Base-by-base conservation (phyloP, 2,329 filamentous ascomycete genomes). In the Ophiocordyceps camponoti-floridani region DNA sequence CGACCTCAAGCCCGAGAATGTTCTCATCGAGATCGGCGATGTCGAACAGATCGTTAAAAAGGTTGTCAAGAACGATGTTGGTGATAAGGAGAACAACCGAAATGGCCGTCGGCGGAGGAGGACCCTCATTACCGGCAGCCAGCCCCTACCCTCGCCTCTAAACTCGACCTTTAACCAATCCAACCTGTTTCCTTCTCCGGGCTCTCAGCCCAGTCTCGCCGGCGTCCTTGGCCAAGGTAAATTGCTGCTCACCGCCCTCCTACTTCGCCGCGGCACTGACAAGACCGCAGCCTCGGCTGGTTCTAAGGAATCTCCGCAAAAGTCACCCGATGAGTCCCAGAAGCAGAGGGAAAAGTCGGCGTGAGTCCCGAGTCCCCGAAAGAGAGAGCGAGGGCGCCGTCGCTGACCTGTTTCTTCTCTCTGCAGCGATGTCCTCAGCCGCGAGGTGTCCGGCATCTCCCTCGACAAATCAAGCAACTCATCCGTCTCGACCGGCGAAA, bases 31-130 rank as follows among this genome's bases (percentile, higher is more conserved):
- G 65, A 96, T 98, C 57, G 91, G 91, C 52, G 91, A 98, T 55
- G 91, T 98, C 43, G 91, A 98, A 68, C 86, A 96, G 63, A 96
- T 96, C 50, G 91, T 98, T 47, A 89, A 94, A 65, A 87, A 84
- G 48, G 89, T 93, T 50, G 89, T 98, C 45, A 89, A 94, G 63
- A 84, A 79, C 49, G 84, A 91, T 43, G 56, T 65, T 45, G 58
- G 55, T 46, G 81, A 83, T 48, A 91, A 91, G 62, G 86, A 93
- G 59, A 87, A 88, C 59, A 87, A 94, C 58, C 76, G 88, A 52
- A 96, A 95, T 62, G 89, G 91, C 44, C 77, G 91, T 49, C 75
- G 91, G 62, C 77, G 91, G 62, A 75, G 91, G 61, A 75, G 91
- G 56, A 98, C 91, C 2, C 74, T 98, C 48, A 96, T 98, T 59